Evolutionary conservation across 2,329 filamentous ascomycete genomes (phyloP).

Genomic region (Fusarium continuum): DNA sequence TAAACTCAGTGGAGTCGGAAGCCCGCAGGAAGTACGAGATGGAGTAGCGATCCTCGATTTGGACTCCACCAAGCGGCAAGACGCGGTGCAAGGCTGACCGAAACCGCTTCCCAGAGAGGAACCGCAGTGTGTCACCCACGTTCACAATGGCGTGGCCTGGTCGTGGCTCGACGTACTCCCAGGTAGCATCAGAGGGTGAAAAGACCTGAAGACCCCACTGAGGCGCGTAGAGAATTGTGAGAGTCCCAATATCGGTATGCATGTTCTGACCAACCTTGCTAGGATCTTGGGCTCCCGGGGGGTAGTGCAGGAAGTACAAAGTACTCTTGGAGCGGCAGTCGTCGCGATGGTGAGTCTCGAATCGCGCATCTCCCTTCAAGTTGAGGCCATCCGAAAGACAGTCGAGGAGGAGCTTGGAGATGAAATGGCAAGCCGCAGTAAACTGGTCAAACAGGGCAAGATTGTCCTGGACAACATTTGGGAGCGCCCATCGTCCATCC

Average conservation of each 20-base stretch:
- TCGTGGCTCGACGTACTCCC: conserved; percentile 10
- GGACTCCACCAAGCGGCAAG: neutral
- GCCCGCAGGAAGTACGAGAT: conserved; percentile 18
- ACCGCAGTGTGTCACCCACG: conserved; percentile 4
- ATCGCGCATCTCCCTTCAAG: neutral
- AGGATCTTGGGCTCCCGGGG: neutral
- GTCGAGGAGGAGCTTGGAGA: conserved; percentile 6
- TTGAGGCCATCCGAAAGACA: conserved; percentile 5
- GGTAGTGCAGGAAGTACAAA: conserved; percentile 17
- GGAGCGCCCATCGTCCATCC: conserved; percentile 5
- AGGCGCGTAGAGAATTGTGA: conserved; percentile 11
- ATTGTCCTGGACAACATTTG: conserved; percentile 7
- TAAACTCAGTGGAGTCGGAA: conserved; percentile 9
- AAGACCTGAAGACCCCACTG: conserved; percentile 23
- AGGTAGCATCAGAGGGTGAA: neutral
- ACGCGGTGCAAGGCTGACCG: conserved; percentile 10
- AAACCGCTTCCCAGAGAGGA: conserved; percentile 15
- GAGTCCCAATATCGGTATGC: conserved; percentile 18
- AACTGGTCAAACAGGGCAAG: conserved; percentile 5
- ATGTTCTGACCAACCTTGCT: conserved; percentile 24
- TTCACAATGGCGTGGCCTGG: conserved; percentile 3
- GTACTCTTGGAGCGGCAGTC: conserved; percentile 18
- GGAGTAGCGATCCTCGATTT: conserved; percentile 10
- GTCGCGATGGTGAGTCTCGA: conserved; percentile 13
- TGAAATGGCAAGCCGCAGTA: conserved; percentile 10